Conservation (phyloP, 2,329 filamentous ascomycete genomes). For the Colletotrichum eleusines region DNA sequence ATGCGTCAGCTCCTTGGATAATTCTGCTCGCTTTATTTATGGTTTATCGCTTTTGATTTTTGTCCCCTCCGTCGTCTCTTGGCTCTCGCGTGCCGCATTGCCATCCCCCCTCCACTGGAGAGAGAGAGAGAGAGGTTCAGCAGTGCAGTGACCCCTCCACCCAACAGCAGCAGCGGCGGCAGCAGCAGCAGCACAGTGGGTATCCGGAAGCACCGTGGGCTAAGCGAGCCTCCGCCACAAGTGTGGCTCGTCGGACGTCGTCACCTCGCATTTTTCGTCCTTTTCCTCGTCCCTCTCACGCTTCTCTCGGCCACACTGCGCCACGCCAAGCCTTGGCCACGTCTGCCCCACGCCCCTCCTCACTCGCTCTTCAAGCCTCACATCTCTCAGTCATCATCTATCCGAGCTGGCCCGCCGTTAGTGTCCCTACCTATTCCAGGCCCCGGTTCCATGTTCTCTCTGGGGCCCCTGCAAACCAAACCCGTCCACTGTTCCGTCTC, state of each 20-base stretch:
- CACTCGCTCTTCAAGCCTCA: constrained; percentile 30
- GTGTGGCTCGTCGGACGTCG: constrained; percentile 34
- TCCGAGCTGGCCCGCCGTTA: constrained; percentile 3
- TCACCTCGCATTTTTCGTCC: constrained; percentile 15
- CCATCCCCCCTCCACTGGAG: background rate
- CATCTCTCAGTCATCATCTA: background rate
- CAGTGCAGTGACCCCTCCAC: background rate
- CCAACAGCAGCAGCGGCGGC: no score
- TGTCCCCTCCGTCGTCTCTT: background rate
- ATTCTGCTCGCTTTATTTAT: background rate
- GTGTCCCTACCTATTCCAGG: background rate
- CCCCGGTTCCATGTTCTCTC: background rate
- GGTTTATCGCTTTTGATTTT: background rate
- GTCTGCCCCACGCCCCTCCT: constrained; percentile 11
- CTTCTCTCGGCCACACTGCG: background rate
- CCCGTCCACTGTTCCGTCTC: background rate
- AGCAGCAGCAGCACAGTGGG: constrained; percentile 5
- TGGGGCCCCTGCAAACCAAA: background rate
- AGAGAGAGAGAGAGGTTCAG: background rate
- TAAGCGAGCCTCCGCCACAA: constrained; percentile 16
- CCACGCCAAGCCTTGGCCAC: constrained; percentile 31
- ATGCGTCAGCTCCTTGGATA: background rate
- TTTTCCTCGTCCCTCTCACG: background rate
- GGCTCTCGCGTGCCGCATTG: background rate
- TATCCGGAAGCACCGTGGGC: constrained; percentile 10